Base-by-base conservation (phyloP, 305 asterid genomes). In the Fraxinus dipetala region DNA sequence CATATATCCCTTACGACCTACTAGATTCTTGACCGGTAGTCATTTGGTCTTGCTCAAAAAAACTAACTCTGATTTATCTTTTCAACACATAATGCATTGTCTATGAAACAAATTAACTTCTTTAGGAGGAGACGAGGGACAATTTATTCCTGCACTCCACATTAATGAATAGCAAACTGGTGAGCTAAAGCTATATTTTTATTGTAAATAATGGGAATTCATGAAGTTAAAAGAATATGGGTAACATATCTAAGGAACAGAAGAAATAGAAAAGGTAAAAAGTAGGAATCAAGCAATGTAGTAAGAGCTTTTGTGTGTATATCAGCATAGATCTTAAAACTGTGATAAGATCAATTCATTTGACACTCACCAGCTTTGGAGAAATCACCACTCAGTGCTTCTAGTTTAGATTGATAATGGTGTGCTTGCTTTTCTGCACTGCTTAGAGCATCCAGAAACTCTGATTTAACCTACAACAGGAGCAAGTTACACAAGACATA, bases 381-480 rank as follows among this genome's bases (percentile, higher is more conserved):
- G 81, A 89, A 89, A 82, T 86, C 93, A 31, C 85, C 91, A 87
- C 73, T 90, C 80, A 93, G 79, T 63, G 83, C 90, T 87, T 90
- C 97, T 77, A 92, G 88, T 81, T 93, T 93, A 61, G 96, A 87
- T 78, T 88, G 91, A 85, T 83, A 87, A 59, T 96, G 95, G 56
- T 61, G 91, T 0, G 90, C 98, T 87, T 91, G 93, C 90, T 93
- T 96, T 82, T 96, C 99, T 87, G 98, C 98, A 81, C 95, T 96
- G 89, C 93, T 90, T 78, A 96, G 90, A 43, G 98, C 99, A 85
- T 93, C 97, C 80, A 96, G 87, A 83, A 92, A 96, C 88, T 96
- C 98, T 28, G 98, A 88, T 81, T 96, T 96, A 72, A 96, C 99
- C 99, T 94, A 84, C 87, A 31, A 80, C 16, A 87, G 78, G 35